Evolutionary conservation across 495 filamentous ascomycete species (phyloP), one percentile per base, ranked within the genome.

Genomic region (Neurospora sublineolata): DNA sequence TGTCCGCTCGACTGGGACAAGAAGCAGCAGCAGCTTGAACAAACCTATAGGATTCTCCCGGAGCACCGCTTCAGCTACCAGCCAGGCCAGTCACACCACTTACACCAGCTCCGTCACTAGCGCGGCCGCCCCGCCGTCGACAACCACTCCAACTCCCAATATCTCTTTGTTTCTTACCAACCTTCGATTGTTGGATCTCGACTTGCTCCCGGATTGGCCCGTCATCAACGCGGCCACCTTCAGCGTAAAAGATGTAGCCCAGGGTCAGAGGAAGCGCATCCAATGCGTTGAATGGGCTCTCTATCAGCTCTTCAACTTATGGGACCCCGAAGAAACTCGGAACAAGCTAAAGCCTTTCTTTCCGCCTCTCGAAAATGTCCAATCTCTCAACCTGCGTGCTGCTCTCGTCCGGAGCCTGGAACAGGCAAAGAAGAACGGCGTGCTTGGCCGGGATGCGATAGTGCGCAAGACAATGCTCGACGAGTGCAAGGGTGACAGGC

Each of bases 331-430:
- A 41, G 88, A 89, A 69, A 85, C 92, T 33, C 86, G 89, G 75
- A 89, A 90, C 89, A 97, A 95, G 86, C 85, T 97, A 14, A 91
- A 89, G 46, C 92, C 93, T 0, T 96, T 94, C 84, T 97, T 93
- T 79, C 94, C 94, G 42, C 91, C 94, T 9, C 84, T 92, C 74
- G 92, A 94, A 77, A 91, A 93, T 27, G 85, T 97, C 40, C 93
- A 95, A 76, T 96, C 93, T 6, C 84, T 94, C 75, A 97, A 97
- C 77, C 88, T 97, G 14, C 92, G 94, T 72, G 89, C 92, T 27
- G 93, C 93, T 30, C 82, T 97, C n/a, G 93, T 92, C 73, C 86
- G 92, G 73, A 86, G 85, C 67, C 84, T 97, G 42, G 90, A 91
- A 71, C 90, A 93, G 38, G 83, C 92, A 68, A 97, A 96, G 85